These are phyloP conservation scores for Aspergillus brasiliensis DNA, from an alignment of 2,329 filamentous ascomycete species.

Conservation along the genomic window DNA sequence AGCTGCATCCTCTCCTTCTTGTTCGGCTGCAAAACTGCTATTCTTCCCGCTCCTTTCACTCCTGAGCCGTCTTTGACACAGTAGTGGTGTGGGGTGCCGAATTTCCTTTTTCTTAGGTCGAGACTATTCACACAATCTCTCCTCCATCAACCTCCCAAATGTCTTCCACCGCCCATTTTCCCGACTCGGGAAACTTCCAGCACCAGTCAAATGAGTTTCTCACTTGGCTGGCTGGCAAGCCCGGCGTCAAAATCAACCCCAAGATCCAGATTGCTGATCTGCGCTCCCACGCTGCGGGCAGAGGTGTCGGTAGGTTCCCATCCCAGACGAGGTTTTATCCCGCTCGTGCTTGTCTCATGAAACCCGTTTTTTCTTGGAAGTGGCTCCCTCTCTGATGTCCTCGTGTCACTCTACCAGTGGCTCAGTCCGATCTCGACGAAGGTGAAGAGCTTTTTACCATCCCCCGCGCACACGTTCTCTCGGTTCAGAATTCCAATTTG, in stretches of 20 bases:
- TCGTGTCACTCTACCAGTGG: slow-evolving; percentile 56
- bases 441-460: slow-evolving; percentile 81
- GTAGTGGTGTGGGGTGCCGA: not conserved
- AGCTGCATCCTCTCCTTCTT: not conserved
- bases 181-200: slow-evolving; percentile 44
- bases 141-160: slow-evolving; percentile 26
- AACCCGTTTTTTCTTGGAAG: slow-evolving; percentile 13
- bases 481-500: slow-evolving; percentile 70
- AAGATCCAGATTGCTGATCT: slow-evolving; percentile 63
- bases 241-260: slow-evolving; percentile 57
- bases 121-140: slow-evolving; percentile 15
- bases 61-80: not conserved
- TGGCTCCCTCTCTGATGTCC: slow-evolving; percentile 24
- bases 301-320: slow-evolving; percentile 62
- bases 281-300: slow-evolving; percentile 57
- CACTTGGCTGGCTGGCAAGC: slow-evolving; percentile 56
- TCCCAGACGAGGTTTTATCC: slow-evolving; percentile 23
- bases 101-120: slow-evolving; percentile 15
- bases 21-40: slow-evolving; percentile 3
- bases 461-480: slow-evolving; percentile 71
- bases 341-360: slow-evolving; percentile 17
- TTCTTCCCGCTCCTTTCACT: slow-evolving; percentile 8
- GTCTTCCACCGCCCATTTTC: slow-evolving; percentile 39
- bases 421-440: slow-evolving; percentile 67
- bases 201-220: slow-evolving; percentile 55